Conservation (phyloP, 1,284 basidiomycete genomes). For the Ceratobasidium sp. region DNA sequence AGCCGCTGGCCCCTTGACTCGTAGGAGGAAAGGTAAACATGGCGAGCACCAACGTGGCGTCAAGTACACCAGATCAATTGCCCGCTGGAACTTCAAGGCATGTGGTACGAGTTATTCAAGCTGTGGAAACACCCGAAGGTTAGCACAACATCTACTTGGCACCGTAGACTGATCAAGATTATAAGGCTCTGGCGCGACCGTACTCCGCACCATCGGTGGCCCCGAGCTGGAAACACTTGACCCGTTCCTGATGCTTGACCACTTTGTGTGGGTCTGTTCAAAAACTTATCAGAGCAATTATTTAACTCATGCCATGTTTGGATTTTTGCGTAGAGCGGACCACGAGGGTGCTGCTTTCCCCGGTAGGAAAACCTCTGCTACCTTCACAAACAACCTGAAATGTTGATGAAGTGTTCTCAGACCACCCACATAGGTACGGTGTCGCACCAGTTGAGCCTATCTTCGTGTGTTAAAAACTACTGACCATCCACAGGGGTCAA, state of each 20-base stretch:
- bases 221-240: constrained; percentile 26
- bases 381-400: background rate
- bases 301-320: background rate
- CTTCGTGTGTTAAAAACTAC: background rate
- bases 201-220: constrained; percentile 21
- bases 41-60: background rate
- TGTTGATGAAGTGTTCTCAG: background rate
- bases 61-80: background rate
- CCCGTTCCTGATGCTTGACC: constrained; percentile 13
- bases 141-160: background rate
- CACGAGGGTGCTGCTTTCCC: constrained; percentile 21
- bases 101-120: background rate
- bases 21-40: background rate
- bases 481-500: constrained; percentile 12
- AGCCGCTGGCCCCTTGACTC: background rate
- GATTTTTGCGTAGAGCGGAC: background rate
- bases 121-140: constrained; percentile 27
- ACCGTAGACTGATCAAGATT: background rate
- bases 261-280: background rate
- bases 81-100: background rate
- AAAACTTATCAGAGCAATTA: background rate
- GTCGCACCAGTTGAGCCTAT: background rate
- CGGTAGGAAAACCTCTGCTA: background rate
- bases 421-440: constrained; percentile 20
- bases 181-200: constrained; percentile 16